phyloP scores from a whole-genome alignment of 2,329 filamentous ascomycete genomes.

The Sporothrix brasiliensis region DNA sequence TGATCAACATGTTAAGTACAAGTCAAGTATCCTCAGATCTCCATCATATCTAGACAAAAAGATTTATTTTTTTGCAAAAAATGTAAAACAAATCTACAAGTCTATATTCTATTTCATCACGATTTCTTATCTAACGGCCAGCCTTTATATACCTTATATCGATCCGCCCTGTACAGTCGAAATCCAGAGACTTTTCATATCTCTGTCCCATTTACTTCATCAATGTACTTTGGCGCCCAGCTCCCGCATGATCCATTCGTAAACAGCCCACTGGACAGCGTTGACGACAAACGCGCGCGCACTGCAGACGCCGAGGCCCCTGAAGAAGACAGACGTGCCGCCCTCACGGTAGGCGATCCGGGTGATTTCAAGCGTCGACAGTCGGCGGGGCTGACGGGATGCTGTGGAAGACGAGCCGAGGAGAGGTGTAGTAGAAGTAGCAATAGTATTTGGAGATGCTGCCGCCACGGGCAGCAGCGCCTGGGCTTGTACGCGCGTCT shows the following conservation, averaged over 20 bases:
- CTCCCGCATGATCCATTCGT: slow-evolving; percentile 81
- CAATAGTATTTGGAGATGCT: slow-evolving; percentile 27
- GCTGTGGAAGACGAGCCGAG: slow-evolving; percentile 38
- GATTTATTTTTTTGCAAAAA: neutral
- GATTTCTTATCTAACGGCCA: too few relatives aligned
- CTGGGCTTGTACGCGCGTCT: slow-evolving; percentile 88
- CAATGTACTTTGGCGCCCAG: slow-evolving; percentile 43
- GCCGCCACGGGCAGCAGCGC: slow-evolving; percentile 38
- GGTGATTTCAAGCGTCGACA: slow-evolving; percentile 65
- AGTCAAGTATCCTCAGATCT: too few relatives aligned
- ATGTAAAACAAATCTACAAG: neutral
- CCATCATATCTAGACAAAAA: too few relatives aligned
- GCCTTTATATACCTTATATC: neutral
- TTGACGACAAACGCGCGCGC: slow-evolving; percentile 88
- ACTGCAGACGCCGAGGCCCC: slow-evolving; percentile 79
- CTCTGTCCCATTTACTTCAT: neutral
- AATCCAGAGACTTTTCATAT: neutral
- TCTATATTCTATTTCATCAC: neutral
- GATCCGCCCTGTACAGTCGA: neutral
- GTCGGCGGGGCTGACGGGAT: slow-evolving; percentile 24
- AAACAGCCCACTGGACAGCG: slow-evolving; percentile 88
- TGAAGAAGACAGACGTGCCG: slow-evolving; percentile 67
- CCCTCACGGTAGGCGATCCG: slow-evolving; percentile 66
- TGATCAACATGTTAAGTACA: too few relatives aligned
- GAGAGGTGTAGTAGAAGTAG: slow-evolving; percentile 41